Evolutionary conservation across 352 stramenopile species (phyloP), one percentile per base, ranked within the genome.

Genomic region (Globisporangium cederbergense): DNA sequence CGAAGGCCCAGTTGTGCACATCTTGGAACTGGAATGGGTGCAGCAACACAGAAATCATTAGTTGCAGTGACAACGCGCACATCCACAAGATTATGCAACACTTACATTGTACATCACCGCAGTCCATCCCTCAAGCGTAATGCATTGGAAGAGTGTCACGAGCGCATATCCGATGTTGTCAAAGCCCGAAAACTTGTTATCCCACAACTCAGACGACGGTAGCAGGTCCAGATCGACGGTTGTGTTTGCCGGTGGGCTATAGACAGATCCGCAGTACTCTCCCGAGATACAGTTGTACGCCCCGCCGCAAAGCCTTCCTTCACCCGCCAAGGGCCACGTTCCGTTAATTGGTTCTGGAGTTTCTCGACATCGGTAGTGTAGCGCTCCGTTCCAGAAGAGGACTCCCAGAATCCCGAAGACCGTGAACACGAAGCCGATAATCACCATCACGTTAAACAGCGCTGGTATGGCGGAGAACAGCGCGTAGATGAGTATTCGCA

Each of bases 81-180:
- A 22, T 11, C 18, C 14, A 38, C 16, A 40, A 22, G 3, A n/a
- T 57, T 28, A 54, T 30, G 16, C 18, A 13, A 58, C 57, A 76
- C 91, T 72, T 65, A 96, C 79, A 53, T 86, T 83, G 58, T 95
- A 88, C 81, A 97, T 96, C 47, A 96, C 75, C 25, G 74, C 65
- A 0, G 74, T 89, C 91, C 91, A 98, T 1, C 91, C 91, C 75
- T 97, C 89, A 5, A 97, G 73, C 20, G 90, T 98, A 43, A 98
- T 83, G 20, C 78, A 78, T 66, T 96, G 88, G 55, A 98, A 95
- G n/a, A 96, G 77, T 13, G 86, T 93, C 16, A 97, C 34, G 36
- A 96, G 83, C 8, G 87, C 78, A 34, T 63, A 74, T n/a, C 69
- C 62, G 36, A 98, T 89, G 53, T 90, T 79, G 68, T 98, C 90